phyloP scores from a whole-genome alignment of 2,329 filamentous ascomycete genomes.

The Microthyrium microscopicum region DNA sequence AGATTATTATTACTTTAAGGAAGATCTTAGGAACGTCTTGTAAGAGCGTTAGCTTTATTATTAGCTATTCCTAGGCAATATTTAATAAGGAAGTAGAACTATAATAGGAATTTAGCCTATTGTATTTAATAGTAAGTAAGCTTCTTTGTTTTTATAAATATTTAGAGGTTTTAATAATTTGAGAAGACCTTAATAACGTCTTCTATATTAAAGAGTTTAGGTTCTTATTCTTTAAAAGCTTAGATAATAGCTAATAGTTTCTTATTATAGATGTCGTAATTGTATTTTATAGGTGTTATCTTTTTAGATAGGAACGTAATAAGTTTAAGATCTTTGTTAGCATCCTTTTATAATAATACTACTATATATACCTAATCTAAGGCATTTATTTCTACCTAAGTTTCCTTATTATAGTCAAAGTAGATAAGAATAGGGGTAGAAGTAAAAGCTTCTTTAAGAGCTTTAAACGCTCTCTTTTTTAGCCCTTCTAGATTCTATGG shows the following conservation, averaged over 20 bases:
- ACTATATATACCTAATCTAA: slow-evolving; percentile 9
- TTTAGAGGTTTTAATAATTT: slow-evolving; percentile 16
- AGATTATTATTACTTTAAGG: too few species aligned
- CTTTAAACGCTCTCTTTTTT: slow-evolving; percentile 3
- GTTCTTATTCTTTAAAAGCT: slow-evolving; percentile 13
- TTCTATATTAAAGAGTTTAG: slow-evolving; percentile 10
- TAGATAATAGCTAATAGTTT: slow-evolving; percentile 19
- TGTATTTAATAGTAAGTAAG: slow-evolving; percentile 15
- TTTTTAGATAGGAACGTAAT: slow-evolving; percentile 13
- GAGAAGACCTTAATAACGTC: slow-evolving; percentile 12
- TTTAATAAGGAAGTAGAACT: slow-evolving; percentile 14
- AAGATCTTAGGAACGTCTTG: slow-evolving; percentile 7
- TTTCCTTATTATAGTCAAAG: slow-evolving; percentile 10
- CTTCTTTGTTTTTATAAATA: slow-evolving; percentile 16
- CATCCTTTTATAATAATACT: slow-evolving; percentile 8
- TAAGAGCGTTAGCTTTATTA: slow-evolving; percentile 11
- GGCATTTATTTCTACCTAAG: slow-evolving; percentile 12
- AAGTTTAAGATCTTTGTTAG: slow-evolving; percentile 6
- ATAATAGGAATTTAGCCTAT: slow-evolving; percentile 13
- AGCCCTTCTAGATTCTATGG: not conserved
- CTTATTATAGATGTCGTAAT: slow-evolving; percentile 21
- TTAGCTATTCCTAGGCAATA: slow-evolving; percentile 12
- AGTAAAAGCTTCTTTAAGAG: slow-evolving; percentile 10
- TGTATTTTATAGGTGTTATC: slow-evolving; percentile 12
- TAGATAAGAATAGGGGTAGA: slow-evolving; percentile 10